phyloP scores from a whole-genome alignment of 306 rosid species.

The Citrullus colocynthis region DNA sequence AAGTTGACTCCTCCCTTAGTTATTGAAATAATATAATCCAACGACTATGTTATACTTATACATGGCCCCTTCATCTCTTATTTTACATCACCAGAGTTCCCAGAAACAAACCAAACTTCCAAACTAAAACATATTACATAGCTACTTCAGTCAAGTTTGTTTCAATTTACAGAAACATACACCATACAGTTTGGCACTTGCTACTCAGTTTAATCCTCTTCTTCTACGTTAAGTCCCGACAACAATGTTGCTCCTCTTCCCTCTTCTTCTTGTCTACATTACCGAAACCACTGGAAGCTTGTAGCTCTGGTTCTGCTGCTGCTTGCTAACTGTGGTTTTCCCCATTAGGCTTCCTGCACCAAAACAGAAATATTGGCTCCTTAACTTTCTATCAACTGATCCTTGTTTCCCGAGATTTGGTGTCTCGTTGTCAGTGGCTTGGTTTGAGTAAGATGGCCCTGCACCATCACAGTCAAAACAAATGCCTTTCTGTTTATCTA shows the following conservation, averaged over 20 bases:
- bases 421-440: slow-evolving; percentile 22
- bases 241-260: background rate
- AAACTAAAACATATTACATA: background rate
- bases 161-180: slow-evolving; percentile 2
- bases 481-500: slow-evolving; percentile 61
- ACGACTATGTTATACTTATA: background rate
- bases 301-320: slow-evolving; percentile 28
- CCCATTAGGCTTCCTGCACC: slow-evolving; percentile 49
- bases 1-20: background rate
- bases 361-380: slow-evolving; percentile 77
- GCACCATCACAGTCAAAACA: slow-evolving; percentile 43
- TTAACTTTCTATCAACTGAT: slow-evolving; percentile 27
- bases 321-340: slow-evolving; percentile 38
- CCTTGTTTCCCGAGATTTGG: slow-evolving; percentile 28
- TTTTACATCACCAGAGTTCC: background rate
- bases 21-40: slow-evolving; percentile 4
- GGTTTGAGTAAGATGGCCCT: slow-evolving; percentile 55
- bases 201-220: background rate
- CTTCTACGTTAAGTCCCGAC: background rate
- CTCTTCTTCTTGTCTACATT: slow-evolving; percentile 15
- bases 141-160: background rate
- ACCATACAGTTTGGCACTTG: background rate
- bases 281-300: slow-evolving; percentile 45
- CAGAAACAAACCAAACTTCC: background rate
- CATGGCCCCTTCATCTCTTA: slow-evolving; percentile 1